Percentiles rank a stretch among this genome's conserved stretches.
These are phyloP conservation scores for Lithohypha guttulata DNA, from an alignment of 2,329 filamentous ascomycete genomes.

Conservation along the genomic window DNA sequence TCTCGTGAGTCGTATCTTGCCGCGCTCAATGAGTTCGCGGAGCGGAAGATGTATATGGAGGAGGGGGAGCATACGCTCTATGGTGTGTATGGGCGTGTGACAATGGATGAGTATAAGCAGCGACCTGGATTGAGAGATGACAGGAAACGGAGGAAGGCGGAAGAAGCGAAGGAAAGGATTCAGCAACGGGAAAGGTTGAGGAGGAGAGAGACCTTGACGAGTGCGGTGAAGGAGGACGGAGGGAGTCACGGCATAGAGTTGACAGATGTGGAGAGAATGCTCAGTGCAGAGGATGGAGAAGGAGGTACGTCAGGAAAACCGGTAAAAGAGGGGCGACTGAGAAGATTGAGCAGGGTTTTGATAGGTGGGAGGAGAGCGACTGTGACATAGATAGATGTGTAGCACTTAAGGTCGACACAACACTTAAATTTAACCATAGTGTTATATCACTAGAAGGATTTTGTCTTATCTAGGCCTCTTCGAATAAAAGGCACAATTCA, in stretches of 20 bases:
- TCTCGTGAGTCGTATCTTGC: constrained; percentile 6
- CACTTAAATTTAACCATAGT: too few relatives aligned
- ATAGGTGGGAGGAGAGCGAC: constrained; percentile 1
- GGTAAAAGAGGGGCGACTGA: constrained; percentile 7
- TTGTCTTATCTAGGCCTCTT: too few relatives aligned
- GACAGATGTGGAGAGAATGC: background rate
- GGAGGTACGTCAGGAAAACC: constrained; percentile 7
- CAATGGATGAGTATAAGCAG: background rate
- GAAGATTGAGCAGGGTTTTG: constrained; percentile 2
- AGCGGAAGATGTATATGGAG: constrained; percentile 4
- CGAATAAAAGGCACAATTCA: too few relatives aligned
- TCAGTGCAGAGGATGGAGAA: constrained; percentile 1
- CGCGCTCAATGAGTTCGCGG: constrained; percentile 6
- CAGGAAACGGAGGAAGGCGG: constrained; percentile 7
- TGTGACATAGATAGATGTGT: too few relatives aligned
- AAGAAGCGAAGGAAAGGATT: constrained; percentile 5
- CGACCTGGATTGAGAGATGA: background rate
- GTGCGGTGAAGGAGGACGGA: background rate
- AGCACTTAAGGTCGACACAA: too few relatives aligned
- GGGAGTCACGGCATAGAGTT: background rate
- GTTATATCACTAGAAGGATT: too few relatives aligned
- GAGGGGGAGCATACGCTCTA: background rate
- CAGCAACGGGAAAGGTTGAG: background rate
- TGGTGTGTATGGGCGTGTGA: constrained; percentile 3
- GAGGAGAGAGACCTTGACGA: too few relatives aligned